Evolutionary conservation across 2,329 filamentous ascomycete species (phyloP), one percentile per base, ranked within the genome.

Genomic region (Fusarium cicatricum): DNA sequence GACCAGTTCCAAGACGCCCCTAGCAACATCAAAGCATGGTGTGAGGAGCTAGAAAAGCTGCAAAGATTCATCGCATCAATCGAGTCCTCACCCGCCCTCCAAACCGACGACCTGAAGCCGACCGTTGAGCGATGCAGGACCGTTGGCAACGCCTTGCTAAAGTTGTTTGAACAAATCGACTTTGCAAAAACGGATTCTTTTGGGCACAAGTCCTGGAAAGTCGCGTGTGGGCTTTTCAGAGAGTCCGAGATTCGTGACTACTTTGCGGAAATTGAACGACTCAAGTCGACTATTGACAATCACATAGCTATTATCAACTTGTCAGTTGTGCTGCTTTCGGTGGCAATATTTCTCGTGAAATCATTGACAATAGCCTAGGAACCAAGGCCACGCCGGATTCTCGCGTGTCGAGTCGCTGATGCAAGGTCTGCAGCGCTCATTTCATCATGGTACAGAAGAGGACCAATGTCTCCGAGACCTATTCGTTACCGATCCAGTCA

Each of bases 401-500:
- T 4, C 33, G 0, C 33, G 47, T 1, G 11, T 49, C 17, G 29
- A 40, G 2, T 42, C 38, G 5, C 32, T 26, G 14, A 9, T 57
- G 3, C 37, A 41, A 16, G 23, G 17, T 11, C 31, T 50, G 9
- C 23, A 45, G 5, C 14, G 17, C 1, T 42, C 34, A 1, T 52
- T 52, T 14, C 34, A 52, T 3, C 11, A 39, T 2, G 56, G 48
- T 6, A 48, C 47, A 10, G 29, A 41, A 1, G 43, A 57, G 12
- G 47, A 57, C 2, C 21, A 17, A 5, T 60, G 49, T 10, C 40
- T 58, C 1, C 36, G 9, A 11, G 37, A 42, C 2, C 8, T 61
- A 0, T 61, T 61, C 5, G 5, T 52, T 2, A 62, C 55, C n/a
- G 58, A 62, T 11, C 10, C 44, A 3, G 3, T 46, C 3, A 48